Percentiles rank a stretch among this genome's conserved stretches.
Evolutionary conservation across 208 protist genomes (phyloP).

Genomic region (Leishmania lainsoni): DNA sequence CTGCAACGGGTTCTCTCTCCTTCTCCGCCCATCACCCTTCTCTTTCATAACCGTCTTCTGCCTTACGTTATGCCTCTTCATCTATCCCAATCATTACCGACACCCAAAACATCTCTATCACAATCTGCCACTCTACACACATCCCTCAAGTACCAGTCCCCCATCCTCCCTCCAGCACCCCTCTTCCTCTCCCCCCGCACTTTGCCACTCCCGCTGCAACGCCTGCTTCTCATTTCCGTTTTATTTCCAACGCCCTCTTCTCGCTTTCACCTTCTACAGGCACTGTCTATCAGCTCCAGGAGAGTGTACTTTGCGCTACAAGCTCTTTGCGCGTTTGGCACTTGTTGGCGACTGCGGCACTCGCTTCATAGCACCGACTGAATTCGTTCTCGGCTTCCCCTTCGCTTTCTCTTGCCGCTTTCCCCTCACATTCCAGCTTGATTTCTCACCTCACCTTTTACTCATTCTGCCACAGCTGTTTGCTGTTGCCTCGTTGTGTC

Average conservation of each 20-base stretch:
- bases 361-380: not conserved
- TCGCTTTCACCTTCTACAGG: not conserved
- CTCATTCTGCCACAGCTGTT: not conserved
- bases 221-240: not conserved
- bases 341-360: not conserved
- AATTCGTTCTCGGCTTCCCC: not conserved
- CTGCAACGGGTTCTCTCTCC: not conserved
- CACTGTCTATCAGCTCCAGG: not conserved
- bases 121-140: not conserved
- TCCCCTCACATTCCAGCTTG: not conserved
- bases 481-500: not conserved
- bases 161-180: not conserved
- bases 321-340: not conserved
- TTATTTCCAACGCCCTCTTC: not conserved
- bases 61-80: not conserved
- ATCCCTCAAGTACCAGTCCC: not conserved
- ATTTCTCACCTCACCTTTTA: not conserved
- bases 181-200: not conserved
- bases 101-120: not conserved
- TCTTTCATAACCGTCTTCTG: constrained; percentile 4
- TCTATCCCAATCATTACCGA: not conserved
- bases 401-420: not conserved
- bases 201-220: not conserved
- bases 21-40: not conserved
- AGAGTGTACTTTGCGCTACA: not conserved